These are phyloP conservation scores for Colletotrichum orchidophilum DNA, from an alignment of 2,329 filamentous ascomycete species.

Conservation along the genomic window DNA sequence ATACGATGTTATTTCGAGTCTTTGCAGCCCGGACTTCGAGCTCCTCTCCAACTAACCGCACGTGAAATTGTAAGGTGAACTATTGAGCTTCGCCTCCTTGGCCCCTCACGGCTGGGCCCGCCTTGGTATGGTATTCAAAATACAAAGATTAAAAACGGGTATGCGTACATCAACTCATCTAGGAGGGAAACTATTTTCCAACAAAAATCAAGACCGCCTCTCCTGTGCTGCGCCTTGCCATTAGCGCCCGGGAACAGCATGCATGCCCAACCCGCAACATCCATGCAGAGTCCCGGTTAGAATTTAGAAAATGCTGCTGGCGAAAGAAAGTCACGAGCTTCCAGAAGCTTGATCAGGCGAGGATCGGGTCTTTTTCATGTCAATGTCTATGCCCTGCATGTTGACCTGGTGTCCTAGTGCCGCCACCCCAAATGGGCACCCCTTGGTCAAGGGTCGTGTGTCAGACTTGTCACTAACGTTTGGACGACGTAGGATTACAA, in stretches of 20 bases:
- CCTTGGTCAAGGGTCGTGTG: neutral
- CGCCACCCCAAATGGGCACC: neutral
- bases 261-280: neutral
- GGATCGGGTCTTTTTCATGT: neutral
- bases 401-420: neutral
- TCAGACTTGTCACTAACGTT: neutral
- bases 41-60: neutral
- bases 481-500: neutral
- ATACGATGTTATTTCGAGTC: conserved; percentile 15
- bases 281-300: neutral
- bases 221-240: neutral
- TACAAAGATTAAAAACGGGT: neutral
- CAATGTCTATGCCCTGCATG: neutral
- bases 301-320: neutral
- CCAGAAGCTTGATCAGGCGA: neutral
- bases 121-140: neutral
- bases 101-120: neutral
- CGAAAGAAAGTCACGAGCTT: neutral
- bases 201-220: neutral
- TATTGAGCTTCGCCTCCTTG: neutral
- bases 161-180: neutral
- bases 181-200: neutral
- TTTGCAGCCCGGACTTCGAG: neutral
- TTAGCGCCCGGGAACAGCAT: neutral
- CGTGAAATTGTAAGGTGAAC: neutral